Conservation (phyloP, 78 protist species). For the Guillardia theta region DNA sequence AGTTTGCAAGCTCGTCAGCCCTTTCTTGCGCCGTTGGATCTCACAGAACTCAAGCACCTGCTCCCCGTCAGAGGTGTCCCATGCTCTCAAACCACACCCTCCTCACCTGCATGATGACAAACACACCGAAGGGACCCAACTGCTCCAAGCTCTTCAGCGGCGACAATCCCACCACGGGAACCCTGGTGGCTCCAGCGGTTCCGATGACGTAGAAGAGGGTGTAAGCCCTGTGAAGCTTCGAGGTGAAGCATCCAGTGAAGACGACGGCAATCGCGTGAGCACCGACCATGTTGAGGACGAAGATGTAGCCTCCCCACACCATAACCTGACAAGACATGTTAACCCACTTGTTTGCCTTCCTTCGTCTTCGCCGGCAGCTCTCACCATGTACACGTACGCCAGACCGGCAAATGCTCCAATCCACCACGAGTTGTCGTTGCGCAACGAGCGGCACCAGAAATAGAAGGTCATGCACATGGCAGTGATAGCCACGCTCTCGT, state of each 20-base stretch:
- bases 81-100: no score
- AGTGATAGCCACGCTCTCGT: slow-evolving; percentile 92
- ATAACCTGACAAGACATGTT: not conserved
- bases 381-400: slow-evolving; percentile 86
- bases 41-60: not conserved
- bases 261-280: not conserved
- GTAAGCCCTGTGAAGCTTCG: slow-evolving; percentile 89
- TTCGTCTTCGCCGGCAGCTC: slow-evolving; percentile 47
- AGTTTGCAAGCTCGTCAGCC: no score
- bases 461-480: slow-evolving; percentile 90
- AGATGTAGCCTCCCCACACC: slow-evolving; percentile 99
- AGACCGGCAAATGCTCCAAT: slow-evolving; percentile 69
- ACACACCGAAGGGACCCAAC: slow-evolving; percentile 30
- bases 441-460: slow-evolving; percentile 84
- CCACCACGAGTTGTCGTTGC: slow-evolving; percentile 76
- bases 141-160: slow-evolving; percentile 22
- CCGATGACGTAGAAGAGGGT: slow-evolving; percentile 87
- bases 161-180: slow-evolving; percentile 11
- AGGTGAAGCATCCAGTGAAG: slow-evolving; percentile 64
- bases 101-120: not conserved
- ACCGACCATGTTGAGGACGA: slow-evolving; percentile 73
- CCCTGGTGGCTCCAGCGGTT: slow-evolving; percentile 74
- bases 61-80: no score
- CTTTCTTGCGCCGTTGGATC: not conserved
- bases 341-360: not conserved